Conservation (phyloP, 768 basidiomycete genomes). For the Cantharellus anzutake region DNA sequence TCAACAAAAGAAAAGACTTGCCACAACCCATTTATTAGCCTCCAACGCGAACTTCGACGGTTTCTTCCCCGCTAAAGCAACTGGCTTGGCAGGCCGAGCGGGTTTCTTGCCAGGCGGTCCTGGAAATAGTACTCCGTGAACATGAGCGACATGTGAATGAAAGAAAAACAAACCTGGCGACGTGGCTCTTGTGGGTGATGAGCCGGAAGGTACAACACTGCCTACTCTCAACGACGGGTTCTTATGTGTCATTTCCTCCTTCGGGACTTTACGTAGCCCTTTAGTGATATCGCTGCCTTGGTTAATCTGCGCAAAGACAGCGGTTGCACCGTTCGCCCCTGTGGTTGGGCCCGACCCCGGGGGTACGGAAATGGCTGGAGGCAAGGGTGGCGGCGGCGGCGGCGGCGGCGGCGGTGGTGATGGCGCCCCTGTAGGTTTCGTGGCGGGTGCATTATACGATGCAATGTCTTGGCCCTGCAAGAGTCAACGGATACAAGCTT, state of each 20-base stretch:
- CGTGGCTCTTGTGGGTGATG: background rate
- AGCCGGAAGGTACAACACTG: conserved; percentile 29
- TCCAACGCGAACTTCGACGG: conserved; percentile 79
- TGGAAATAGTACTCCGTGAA: background rate
- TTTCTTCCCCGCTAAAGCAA: conserved; percentile 69
- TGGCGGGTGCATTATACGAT: conserved; percentile 13
- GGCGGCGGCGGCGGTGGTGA: conserved; percentile 27
- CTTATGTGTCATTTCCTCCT: conserved; percentile 97
- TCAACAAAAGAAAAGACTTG: conserved; percentile 21
- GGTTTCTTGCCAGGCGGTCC: conserved; percentile 35
- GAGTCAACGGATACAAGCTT: background rate
- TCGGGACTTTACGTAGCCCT: conserved; percentile 81
- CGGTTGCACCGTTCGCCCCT: conserved; percentile 36
- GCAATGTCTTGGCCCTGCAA: background rate
- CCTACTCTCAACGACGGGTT: conserved; percentile 65
- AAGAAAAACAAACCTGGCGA: background rate
- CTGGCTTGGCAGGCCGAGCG: conserved; percentile 67
- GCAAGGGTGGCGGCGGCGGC: conserved; percentile 25
- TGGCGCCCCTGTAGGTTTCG: conserved; percentile 12
- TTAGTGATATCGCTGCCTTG: conserved; percentile 80
- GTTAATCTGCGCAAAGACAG: conserved; percentile 83
- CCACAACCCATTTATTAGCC: conserved; percentile 86
- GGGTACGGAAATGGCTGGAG: conserved; percentile 20
- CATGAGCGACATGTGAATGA: background rate
- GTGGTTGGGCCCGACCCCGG: conserved; percentile 13